Evolutionary conservation across 2,329 filamentous ascomycete species (phyloP).

Genomic region (Pyrenophora tritici-repentis): DNA sequence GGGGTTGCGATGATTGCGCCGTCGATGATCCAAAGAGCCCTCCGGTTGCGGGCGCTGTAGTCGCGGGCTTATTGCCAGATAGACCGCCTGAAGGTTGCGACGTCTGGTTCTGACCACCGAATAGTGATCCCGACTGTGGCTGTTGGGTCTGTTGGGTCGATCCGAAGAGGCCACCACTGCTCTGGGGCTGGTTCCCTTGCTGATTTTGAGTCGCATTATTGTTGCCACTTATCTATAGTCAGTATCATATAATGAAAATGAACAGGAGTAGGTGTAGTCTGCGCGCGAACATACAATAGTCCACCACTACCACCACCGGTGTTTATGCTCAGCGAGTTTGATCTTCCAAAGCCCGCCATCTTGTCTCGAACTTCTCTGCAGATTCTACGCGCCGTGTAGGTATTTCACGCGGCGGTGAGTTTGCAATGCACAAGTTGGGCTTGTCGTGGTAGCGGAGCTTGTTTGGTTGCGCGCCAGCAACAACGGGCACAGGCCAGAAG

Average conservation of each 20-base stretch:
- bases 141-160: constrained; percentile 29
- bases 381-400: neutral
- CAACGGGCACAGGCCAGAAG: constrained; percentile 22
- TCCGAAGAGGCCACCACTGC: constrained; percentile 35
- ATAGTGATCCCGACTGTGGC: constrained; percentile 33
- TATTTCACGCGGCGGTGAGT: neutral
- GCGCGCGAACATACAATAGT: constrained; percentile 51
- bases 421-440: constrained; percentile 1
- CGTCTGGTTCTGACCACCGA: constrained; percentile 26
- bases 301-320: constrained; percentile 52
- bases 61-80: constrained; percentile 46
- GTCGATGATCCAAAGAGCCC: constrained; percentile 45
- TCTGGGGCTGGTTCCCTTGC: constrained; percentile 35
- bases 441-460: constrained; percentile 2
- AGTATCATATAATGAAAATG: constrained; percentile 17
- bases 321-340: constrained; percentile 60
- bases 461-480: constrained; percentile 11
- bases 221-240: constrained; percentile 35
- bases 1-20: constrained; percentile 32
- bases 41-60: constrained; percentile 29
- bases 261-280: neutral
- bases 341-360: constrained; percentile 54
- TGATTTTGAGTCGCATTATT: constrained; percentile 38
- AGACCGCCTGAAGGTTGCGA: constrained; percentile 38
- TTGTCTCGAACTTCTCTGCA: constrained; percentile 3